Base-by-base conservation (phyloP, 2,329 filamentous ascomycete species). In the Exophiala alcalophila region DNA sequence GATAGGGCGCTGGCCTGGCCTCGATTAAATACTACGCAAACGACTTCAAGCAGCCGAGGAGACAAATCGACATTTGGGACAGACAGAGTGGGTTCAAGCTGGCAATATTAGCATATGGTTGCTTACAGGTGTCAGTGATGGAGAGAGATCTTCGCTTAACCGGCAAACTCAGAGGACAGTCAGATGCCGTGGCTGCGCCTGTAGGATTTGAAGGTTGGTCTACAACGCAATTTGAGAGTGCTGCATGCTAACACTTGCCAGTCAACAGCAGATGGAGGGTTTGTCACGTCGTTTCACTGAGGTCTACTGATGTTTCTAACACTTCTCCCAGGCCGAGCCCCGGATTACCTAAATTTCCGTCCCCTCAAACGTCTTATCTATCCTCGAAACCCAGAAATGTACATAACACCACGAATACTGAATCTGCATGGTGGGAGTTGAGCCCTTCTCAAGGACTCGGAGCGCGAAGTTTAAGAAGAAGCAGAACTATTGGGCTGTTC, bases 231-330 rank as follows among this genome's bases (percentile, higher is more conserved):
- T 7, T 12, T 36, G 24, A 4, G 10, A 18, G 9, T 34, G 24
- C 21, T 2, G 16, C 9, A 36, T 38, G 44, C 53, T 56, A 45
- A 56, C 49, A 11, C n/a, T 27, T 14, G 9, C 10, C 26, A 56
- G 61, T 82, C 58, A 83, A 75, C 73, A 81, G 81, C 65, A 76
- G 76, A 51, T 83, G 80, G 80, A 79, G 75, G 73, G 79, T 82
- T 72, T 15, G 40, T 26, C 23, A 27, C 15, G 23, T 24, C 16
- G 14, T 39, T 2, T 14, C 10, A 15, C 15, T 8, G 11, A 19
- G 25, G 7, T 15, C 25, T 8, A 14, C 8, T 12, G 14, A 24
- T 19, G 25, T 18, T 12, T 24, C 44, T 53, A 30, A 53, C 34
- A 12, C 7, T 20, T 28, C 5, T n/a, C 29, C 6, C 23, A 54